A percentile compares a stretch with the other conserved stretches of the same genome.
phyloP scores from a whole-genome alignment of 805 yeast species.

The Metschnikowia amazonensis region DNA sequence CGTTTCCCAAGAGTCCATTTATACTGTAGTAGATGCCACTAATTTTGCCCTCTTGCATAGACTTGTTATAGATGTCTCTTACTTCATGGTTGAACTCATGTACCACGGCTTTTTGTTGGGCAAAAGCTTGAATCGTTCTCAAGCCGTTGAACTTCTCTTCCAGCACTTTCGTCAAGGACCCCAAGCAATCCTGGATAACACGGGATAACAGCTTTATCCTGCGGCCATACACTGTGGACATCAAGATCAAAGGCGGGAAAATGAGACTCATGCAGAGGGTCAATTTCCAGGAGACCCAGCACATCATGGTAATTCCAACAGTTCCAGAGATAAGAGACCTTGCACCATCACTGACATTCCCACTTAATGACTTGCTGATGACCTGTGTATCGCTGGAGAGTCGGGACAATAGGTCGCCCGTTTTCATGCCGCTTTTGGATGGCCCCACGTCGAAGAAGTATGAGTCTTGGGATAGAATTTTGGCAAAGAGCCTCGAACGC shows the following conservation, averaged over 20 bases:
- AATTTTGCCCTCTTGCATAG: conserved; percentile 74
- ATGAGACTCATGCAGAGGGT: conserved; percentile 77
- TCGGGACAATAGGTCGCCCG: conserved; percentile 89
- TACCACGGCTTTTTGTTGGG: conserved; percentile 77
- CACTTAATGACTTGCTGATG: conserved; percentile 81
- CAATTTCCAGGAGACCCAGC: conserved; percentile 75
- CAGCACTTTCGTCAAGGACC: conserved; percentile 80
- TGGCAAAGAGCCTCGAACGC: conserved; percentile 71
- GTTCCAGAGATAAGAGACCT: conserved; percentile 76
- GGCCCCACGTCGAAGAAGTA: conserved; percentile 82
- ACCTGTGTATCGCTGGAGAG: conserved; percentile 85
- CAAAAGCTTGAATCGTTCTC: conserved; percentile 84
- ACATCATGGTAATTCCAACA: conserved; percentile 91
- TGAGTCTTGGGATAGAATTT: conserved; percentile 79
- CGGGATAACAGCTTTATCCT: conserved; percentile 70
- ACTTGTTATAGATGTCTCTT: conserved; percentile 58
- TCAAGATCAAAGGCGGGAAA: conserved; percentile 77
- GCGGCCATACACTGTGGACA: conserved; percentile 80
- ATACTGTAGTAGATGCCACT: conserved; percentile 74
- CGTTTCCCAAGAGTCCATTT: conserved; percentile 82
- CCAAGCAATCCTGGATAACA: conserved; percentile 77
- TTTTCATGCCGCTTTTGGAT: conserved; percentile 48
- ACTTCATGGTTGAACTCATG: conserved; percentile 71
- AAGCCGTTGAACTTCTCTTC: conserved; percentile 88
- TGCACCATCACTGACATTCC: conserved; percentile 88